Percentiles rank a stretch among this genome's conserved stretches.
Evolutionary conservation across 305 asterid genomes (phyloP).

Genomic region (Euphrasia arctica): DNA sequence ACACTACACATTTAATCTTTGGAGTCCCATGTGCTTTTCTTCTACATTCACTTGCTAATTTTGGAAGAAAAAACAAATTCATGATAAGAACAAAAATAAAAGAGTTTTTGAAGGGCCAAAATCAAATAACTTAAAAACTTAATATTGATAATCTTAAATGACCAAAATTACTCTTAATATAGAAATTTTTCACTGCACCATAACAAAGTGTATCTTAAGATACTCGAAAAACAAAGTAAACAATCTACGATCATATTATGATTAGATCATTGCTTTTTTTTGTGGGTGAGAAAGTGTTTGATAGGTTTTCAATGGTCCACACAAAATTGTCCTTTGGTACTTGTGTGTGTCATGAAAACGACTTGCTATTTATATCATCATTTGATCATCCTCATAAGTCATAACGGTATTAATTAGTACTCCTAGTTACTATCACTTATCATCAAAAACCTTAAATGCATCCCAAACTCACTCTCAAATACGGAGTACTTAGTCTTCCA

Average conservation of each 20-base stretch:
- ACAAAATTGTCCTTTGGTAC: conserved; percentile 38
- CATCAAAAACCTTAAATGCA: conserved; percentile 17
- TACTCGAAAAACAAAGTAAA: too few species aligned
- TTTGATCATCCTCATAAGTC: conserved; percentile 9
- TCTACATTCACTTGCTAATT: conserved; percentile 17
- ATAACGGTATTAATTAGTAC: conserved; percentile 4
- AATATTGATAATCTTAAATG: conserved; percentile 19
- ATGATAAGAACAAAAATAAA: too few species aligned
- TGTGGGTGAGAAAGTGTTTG: conserved; percentile 39
- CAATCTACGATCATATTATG: too few species aligned
- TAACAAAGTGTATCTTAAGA: too few species aligned
- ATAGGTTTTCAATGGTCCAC: conserved; percentile 7
- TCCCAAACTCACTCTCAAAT: conserved; percentile 1
- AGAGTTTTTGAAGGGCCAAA: neutral
- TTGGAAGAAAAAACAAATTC: neutral
- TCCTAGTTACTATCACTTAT: neutral
- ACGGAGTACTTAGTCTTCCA: conserved; percentile 5
- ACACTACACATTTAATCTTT: conserved; percentile 29
- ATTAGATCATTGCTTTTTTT: conserved; percentile 3
- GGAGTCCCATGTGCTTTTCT: conserved; percentile 50
- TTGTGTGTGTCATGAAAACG: conserved; percentile 38
- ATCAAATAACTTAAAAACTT: conserved; percentile 29
- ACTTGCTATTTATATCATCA: conserved; percentile 25
- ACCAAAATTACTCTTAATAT: too few species aligned
- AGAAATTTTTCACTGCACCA: too few species aligned